These are phyloP conservation scores for Entomortierella lignicola DNA, from an alignment of 192 early-diverging fungal species.

Conservation along the genomic window DNA sequence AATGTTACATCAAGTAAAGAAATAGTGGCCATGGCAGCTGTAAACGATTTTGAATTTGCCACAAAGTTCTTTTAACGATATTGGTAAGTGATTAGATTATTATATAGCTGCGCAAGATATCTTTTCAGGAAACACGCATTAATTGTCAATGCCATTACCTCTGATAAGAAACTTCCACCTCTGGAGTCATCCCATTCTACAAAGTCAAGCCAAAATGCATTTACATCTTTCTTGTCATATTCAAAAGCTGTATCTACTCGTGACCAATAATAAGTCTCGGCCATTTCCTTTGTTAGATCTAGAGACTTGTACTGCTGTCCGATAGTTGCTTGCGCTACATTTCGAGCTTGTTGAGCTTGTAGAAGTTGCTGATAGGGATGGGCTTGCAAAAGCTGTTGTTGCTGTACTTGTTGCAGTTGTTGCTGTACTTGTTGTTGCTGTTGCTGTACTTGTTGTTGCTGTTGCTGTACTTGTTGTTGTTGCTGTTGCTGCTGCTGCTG, in stretches of 20 bases:
- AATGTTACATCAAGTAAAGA: conserved; percentile 55
- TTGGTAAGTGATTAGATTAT: no score
- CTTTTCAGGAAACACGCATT: no score
- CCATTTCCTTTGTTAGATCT: conserved; percentile 52
- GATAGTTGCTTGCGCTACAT: not conserved
- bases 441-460: no score
- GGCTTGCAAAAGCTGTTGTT: not conserved
- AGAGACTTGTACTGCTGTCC: conserved; percentile 41
- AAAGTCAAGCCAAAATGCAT: conserved; percentile 62
- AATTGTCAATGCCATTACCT: no score
- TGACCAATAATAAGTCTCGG: conserved; percentile 52
- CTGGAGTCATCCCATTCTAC: conserved; percentile 33
- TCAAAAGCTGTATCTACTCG: not conserved
- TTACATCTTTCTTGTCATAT: not conserved
- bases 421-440: no score
- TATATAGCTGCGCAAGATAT: no score
- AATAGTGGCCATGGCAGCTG: conserved; percentile 52
- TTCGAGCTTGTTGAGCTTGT: not conserved
- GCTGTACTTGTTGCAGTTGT: no score
- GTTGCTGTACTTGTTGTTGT: no score
- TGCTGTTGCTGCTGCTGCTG: no score
- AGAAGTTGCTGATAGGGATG: not conserved
- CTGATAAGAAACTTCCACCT: conserved; percentile 50
- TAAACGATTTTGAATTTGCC: conserved; percentile 31
- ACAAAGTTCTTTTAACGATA: conserved; percentile 59